These are phyloP conservation scores for Chrysoporthe puriensis DNA, from an alignment of 2,329 filamentous ascomycete genomes.

Conservation along the genomic window DNA sequence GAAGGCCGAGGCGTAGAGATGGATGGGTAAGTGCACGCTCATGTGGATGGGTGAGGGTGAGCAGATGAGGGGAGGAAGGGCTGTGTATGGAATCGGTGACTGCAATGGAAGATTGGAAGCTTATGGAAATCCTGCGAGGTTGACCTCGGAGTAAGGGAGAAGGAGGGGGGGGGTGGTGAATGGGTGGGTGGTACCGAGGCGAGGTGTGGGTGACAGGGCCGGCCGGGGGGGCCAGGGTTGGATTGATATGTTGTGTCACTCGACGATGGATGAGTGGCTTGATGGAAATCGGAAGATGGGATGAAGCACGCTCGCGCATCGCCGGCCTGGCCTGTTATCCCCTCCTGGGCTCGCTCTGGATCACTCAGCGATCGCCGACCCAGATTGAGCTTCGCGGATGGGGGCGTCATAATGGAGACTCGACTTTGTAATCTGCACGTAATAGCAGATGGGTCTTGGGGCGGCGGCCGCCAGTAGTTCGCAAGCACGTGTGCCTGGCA, in stretches of 20 bases:
- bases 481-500: neutral
- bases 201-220: neutral
- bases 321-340: neutral
- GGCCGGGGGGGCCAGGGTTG: too few relatives aligned
- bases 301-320: neutral
- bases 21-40: neutral
- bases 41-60: neutral
- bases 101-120: neutral
- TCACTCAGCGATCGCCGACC: constrained; percentile 6
- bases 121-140: constrained; percentile 9
- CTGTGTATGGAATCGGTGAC: neutral
- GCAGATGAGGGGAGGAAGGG: neutral
- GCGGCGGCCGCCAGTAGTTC: neutral
- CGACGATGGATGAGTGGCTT: constrained; percentile 7
- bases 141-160: neutral
- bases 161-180: neutral
- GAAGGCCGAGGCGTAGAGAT: too few relatives aligned
- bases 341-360: neutral
- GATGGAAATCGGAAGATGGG: constrained; percentile 1
- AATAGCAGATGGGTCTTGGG: neutral
- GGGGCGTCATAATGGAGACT: neutral
- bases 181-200: neutral
- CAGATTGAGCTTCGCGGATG: neutral
- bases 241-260: neutral
- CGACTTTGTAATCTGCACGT: neutral